phyloP scores from a whole-genome alignment of 148 eudicot genomes.

The Arctostaphylos glauca region DNA sequence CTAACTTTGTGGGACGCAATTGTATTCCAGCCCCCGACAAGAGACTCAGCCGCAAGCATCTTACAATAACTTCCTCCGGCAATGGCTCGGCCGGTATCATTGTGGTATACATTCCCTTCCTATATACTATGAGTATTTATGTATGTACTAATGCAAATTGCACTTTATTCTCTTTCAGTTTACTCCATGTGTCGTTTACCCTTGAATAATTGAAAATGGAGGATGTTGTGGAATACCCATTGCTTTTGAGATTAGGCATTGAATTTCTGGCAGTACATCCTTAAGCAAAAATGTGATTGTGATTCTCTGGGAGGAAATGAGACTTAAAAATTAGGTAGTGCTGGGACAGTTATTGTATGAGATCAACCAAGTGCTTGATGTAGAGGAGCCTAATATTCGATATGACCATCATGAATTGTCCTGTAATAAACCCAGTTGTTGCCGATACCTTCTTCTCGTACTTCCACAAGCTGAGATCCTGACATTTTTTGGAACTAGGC shows the following conservation, averaged over 20 bases:
- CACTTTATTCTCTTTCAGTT: not conserved
- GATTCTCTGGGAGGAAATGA: not conserved
- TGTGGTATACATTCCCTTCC: conserved; percentile 45
- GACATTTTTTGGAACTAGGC: not conserved
- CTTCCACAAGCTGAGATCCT: not conserved
- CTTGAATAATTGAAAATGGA: not conserved
- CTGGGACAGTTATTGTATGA: not conserved
- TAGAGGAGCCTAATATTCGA: not conserved
- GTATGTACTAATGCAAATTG: not conserved
- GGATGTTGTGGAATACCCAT: not conserved
- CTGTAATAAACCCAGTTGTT: not conserved
- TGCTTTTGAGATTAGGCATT: not conserved
- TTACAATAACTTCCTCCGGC: conserved; percentile 37
- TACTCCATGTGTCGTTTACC: not conserved
- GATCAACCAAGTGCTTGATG: not conserved
- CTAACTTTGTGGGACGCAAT: conserved; percentile 64
- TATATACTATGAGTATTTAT: not conserved
- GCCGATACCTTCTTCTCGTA: not conserved
- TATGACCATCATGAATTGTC: not conserved
- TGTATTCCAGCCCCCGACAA: conserved; percentile 55
- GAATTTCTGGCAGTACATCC: not conserved
- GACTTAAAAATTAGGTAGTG: not conserved
- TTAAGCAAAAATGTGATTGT: not conserved
- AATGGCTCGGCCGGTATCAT: conserved; percentile 46
- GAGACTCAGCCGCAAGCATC: conserved; percentile 86